phyloP scores from a whole-genome alignment of 2,329 filamentous ascomycete genomes.

The Botrytis medusae region DNA sequence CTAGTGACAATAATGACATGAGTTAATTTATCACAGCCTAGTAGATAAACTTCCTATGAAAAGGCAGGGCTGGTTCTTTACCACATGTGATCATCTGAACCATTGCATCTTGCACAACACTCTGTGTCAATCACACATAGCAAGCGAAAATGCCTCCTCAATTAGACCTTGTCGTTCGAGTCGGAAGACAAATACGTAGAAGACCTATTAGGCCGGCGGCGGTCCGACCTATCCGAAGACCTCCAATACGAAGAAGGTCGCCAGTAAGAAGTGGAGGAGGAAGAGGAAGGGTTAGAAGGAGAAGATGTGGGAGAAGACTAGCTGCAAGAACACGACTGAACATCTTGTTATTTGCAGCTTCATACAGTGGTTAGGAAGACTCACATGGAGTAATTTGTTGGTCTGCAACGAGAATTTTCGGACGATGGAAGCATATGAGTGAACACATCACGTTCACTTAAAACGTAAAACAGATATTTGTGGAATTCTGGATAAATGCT shows the following conservation, averaged over 20 bases:
- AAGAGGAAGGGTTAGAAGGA: background rate
- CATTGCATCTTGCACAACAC: background rate
- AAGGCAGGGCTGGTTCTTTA: background rate
- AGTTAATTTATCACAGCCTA: background rate
- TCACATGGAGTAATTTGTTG: background rate
- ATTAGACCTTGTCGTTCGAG: conserved; percentile 8
- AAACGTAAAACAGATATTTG: background rate
- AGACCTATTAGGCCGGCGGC: background rate
- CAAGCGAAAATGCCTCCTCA: background rate
- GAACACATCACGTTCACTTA: background rate
- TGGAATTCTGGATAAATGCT: background rate
- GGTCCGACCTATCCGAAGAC: background rate
- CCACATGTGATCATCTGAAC: background rate
- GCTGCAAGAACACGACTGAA: conserved; percentile 1
- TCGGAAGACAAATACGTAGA: background rate
- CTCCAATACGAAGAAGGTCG: background rate
- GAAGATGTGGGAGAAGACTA: background rate
- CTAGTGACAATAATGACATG: background rate
- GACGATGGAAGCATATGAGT: background rate
- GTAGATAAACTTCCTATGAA: background rate
- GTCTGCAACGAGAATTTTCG: background rate
- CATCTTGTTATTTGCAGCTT: conserved; percentile 2
- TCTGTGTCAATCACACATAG: background rate
- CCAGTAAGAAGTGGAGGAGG: background rate
- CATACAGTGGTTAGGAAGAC: conserved; percentile 4